Percentiles rank a stretch among this genome's conserved stretches.
phyloP scores from a whole-genome alignment of 768 basidiomycete species.

The Tricholoma flavovirens region DNA sequence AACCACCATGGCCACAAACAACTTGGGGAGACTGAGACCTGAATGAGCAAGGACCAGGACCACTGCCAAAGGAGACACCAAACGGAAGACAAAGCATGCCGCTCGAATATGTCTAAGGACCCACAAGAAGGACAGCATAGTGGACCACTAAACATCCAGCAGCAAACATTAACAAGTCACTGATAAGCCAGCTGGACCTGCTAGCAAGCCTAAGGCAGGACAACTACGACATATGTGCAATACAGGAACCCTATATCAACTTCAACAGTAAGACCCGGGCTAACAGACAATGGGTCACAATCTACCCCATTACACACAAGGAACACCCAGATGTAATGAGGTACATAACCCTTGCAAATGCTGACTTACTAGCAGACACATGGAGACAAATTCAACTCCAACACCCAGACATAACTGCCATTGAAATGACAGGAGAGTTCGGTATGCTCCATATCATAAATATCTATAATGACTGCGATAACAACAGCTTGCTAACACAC shows the following conservation, averaged over 20 bases:
- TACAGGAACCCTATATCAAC: neutral
- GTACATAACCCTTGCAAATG: slow-evolving; percentile 14
- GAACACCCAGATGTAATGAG: slow-evolving; percentile 18
- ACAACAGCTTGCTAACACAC: slow-evolving; percentile 5
- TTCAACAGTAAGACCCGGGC: neutral
- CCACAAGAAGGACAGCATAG: no score
- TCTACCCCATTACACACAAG: slow-evolving; percentile 16
- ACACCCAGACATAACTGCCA: no score
- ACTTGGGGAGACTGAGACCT: no score
- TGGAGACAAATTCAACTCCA: no score
- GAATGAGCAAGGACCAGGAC: no score
- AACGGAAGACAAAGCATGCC: no score
- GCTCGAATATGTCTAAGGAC: no score
- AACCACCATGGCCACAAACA: no score
- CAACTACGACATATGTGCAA: neutral
- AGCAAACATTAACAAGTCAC: neutral
- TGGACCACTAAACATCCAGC: neutral
- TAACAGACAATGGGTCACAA: neutral
- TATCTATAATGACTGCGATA: slow-evolving; percentile 25
- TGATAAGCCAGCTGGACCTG: neutral
- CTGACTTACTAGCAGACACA: neutral
- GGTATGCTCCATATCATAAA: slow-evolving; percentile 2
- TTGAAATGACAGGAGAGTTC: no score
- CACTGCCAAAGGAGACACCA: no score
- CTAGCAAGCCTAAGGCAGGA: neutral